Conservation (phyloP, 306 rosid genomes). For the Sphenostylis stenocarpa region DNA sequence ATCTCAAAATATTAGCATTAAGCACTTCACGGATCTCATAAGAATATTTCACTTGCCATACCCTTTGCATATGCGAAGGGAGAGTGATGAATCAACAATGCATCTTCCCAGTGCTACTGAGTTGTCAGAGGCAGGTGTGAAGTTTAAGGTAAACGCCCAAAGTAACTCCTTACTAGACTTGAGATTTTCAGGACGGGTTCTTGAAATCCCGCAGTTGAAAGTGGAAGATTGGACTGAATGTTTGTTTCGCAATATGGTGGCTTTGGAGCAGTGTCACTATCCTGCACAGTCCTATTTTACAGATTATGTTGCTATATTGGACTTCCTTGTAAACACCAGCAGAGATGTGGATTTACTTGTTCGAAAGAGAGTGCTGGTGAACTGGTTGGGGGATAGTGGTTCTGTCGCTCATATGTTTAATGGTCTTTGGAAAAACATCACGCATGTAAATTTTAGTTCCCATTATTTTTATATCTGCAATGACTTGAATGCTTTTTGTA, state of each 20-base stretch:
- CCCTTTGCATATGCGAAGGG: not conserved
- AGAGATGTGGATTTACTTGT: slow-evolving; percentile 40
- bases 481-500: slow-evolving; percentile 26
- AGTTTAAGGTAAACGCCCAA: not conserved
- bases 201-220: slow-evolving; percentile 32
- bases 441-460: not conserved
- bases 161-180: slow-evolving; percentile 4
- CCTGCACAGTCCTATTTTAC: slow-evolving; percentile 14
- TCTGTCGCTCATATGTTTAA: slow-evolving; percentile 35
- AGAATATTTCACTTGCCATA: slow-evolving; percentile 30
- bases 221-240: slow-evolving; percentile 34
- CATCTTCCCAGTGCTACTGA: slow-evolving; percentile 30
- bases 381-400: slow-evolving; percentile 31
- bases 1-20: not conserved
- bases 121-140: slow-evolving; percentile 37
- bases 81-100: not conserved
- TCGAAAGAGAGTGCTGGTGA: slow-evolving; percentile 9
- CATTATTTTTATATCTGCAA: slow-evolving; percentile 3
- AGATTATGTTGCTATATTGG: slow-evolving; percentile 29
- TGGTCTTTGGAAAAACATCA: slow-evolving; percentile 25
- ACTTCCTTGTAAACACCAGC: slow-evolving; percentile 30
- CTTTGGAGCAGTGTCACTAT: slow-evolving; percentile 43
- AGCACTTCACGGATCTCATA: slow-evolving; percentile 43
- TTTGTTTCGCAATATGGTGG: slow-evolving; percentile 37
- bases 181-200: slow-evolving; percentile 19